Base-by-base conservation (phyloP, 345 rosid species). In the Carallia pectinifolia region DNA sequence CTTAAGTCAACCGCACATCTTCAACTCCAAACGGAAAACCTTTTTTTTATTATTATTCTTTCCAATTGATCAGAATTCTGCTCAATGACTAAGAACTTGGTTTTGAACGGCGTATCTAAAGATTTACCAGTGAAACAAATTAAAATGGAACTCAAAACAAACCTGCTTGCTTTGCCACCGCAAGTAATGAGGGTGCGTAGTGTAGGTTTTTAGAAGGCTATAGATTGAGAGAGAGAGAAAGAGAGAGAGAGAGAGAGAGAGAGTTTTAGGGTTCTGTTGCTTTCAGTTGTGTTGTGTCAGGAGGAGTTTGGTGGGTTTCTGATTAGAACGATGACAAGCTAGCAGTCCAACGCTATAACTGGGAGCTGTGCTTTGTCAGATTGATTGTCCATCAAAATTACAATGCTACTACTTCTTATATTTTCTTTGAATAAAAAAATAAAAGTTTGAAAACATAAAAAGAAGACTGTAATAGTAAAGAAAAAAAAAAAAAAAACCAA, bases 291-390 rank as follows among this genome's bases (percentile, higher is more conserved):
- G 15, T 2, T 4, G 29, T 17, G 19, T 48, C 19, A 6, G 39
- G 23, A 31, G 44, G 39, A 31, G 59, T 56, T 33, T 23, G 56
- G 63, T 48, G 65, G 47, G 58, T 36, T n/a, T 19, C 48, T 58
- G 70, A 58, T 37, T 54, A 65, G 65, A 38, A 65, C 48, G 75
- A 58, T 65, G 70, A 47, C 65, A 65, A 47, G 70, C 58, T 65
- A 23, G 69, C 70, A 50, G 23, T 64, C 44, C 39, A 36, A 59
- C 40, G 29, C 15, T 17, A 23, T 15, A 9, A 7, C 6, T 3
- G 34, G 16, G 8, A 8, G 47, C 12, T 8, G 47, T 39, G 47
- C 2, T 39, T 39, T 53, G 54, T 29, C 53, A 38, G 53, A 53
- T 29, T 17, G 38, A 31, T 53, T 63, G 8, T 4, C 10, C 17